Evolutionary conservation across 257 asterid species (phyloP), one percentile per base, ranked within the genome.

Genomic region (Hygrophila difformis): DNA sequence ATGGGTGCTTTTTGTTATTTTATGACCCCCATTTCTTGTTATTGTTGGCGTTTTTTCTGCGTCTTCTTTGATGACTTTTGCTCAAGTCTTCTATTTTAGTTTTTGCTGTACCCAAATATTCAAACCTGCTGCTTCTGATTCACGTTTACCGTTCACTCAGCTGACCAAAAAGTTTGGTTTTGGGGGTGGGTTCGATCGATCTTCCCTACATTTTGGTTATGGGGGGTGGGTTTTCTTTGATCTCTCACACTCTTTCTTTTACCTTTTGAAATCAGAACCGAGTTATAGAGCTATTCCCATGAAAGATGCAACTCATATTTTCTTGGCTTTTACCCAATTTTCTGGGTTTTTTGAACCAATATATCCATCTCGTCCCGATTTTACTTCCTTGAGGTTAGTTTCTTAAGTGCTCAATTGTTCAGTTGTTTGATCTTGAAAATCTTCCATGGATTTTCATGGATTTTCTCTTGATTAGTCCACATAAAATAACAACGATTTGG

Each of bases 401-500:
- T 52, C 53, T 1, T 24, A n/a, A 53, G 43, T 34, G 52, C 21
- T 18, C 10, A 45, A 65, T 53, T 66, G 61, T 56, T 63, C 51
- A 44, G 65, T 63, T 64, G 65, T 70, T 65, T 61, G 73, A 59
- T 49, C 56, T 64, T 59, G 33, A 50, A 64, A 64, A 54, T 50
- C 43, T 59, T 74, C 44, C 31, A 53, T 55, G 63, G 68, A 39
- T 55, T 52, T 17, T n/a, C n/a, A 24, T 56, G 51, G 44, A 64
- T 61, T 65, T 64, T 59, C 49, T 50, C 57, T 28, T 18, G 9
- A 23, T 71, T 49, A 57, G 47, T 52, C 65, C 80, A 82, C 93
- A 82, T 82, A 78, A 78, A 82, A 82, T 82, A 75, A 78, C 93
- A 63, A 40, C 54, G 47, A 43, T 29, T 51, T 60, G 58, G 58